phyloP scores from a whole-genome alignment of 331 rosid genomes.

The Cydonia oblonga region DNA sequence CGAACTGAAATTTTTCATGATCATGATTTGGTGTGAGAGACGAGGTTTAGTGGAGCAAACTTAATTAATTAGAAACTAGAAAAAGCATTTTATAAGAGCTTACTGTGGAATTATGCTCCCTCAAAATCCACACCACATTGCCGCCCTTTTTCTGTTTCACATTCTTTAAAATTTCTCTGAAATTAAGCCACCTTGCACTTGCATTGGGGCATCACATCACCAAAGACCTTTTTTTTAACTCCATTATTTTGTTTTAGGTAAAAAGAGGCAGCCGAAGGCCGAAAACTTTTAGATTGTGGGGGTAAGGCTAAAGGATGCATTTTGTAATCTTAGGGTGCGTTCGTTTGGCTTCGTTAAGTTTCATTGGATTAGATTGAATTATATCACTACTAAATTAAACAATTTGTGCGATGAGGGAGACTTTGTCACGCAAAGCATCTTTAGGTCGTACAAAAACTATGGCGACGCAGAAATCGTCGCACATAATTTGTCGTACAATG shows the following conservation, averaged over 20 bases:
- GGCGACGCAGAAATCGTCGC: too few species aligned
- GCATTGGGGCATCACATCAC: not conserved
- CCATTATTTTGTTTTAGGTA: not conserved
- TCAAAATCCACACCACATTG: not conserved
- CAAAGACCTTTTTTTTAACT: not conserved
- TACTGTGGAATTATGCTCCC: not conserved
- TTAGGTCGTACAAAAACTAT: too few species aligned
- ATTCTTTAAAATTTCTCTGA: too few species aligned
- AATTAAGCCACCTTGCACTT: not conserved
- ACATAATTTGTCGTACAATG: too few species aligned
- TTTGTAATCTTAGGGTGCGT: too few species aligned
- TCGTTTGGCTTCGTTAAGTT: too few species aligned
- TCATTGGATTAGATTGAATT: too few species aligned
- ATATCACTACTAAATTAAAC: too few species aligned
- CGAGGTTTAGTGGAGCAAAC: not conserved
- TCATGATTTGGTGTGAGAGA: not conserved
- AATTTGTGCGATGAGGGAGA: too few species aligned
- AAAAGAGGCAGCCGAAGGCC: not conserved
- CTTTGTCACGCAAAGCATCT: too few species aligned
- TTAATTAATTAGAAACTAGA: not conserved
- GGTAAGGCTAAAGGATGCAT: too few species aligned
- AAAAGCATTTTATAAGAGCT: not conserved
- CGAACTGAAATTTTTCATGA: conserved; percentile 2
- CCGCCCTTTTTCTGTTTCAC: not conserved
- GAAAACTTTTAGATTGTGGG: too few species aligned